phyloP scores from a whole-genome alignment of 2,329 filamentous ascomycete species.

The Sphaerulina vaccinii region DNA sequence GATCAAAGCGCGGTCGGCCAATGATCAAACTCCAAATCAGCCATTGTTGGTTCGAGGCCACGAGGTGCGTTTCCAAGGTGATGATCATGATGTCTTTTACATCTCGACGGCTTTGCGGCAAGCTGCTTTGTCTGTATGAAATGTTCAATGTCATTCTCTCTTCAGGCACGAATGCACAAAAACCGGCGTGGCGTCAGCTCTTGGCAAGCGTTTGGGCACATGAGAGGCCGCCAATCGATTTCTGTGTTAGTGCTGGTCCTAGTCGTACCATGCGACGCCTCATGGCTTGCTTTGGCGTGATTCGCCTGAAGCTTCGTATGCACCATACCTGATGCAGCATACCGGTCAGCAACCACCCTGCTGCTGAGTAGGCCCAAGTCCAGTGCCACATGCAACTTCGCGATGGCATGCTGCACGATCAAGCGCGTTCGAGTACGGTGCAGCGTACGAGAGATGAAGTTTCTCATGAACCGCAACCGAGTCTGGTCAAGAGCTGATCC shows the following conservation, averaged over 20 bases:
- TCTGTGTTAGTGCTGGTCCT: neutral
- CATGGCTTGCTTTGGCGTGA: conserved; percentile 7
- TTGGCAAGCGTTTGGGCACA: neutral
- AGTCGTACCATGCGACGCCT: neutral
- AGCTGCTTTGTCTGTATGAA: neutral
- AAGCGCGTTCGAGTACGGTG: neutral
- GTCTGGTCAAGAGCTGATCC: too few species aligned
- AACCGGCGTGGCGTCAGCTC: too few species aligned
- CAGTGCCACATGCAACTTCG: conserved; percentile 2
- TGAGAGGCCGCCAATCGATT: neutral
- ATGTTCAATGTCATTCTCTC: neutral
- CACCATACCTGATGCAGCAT: neutral
- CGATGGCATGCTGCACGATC: conserved; percentile 9
- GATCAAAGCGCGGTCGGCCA: neutral
- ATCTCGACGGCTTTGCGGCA: neutral
- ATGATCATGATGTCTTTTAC: conserved; percentile 3
- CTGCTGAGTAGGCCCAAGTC: neutral
- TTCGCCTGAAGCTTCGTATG: too few species aligned
- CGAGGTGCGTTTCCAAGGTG: conserved; percentile 2
- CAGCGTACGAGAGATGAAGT: neutral
- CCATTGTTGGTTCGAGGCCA: conserved; percentile 5
- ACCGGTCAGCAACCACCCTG: conserved; percentile 1
- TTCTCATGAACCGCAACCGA: neutral
- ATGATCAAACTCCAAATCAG: conserved; percentile 1
- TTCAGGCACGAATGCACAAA: neutral